A percentile compares a stretch with the other conserved stretches of the same genome.
phyloP scores from a whole-genome alignment of 495 filamentous ascomycete genomes.

The Talaromyces nanjingensis region DNA sequence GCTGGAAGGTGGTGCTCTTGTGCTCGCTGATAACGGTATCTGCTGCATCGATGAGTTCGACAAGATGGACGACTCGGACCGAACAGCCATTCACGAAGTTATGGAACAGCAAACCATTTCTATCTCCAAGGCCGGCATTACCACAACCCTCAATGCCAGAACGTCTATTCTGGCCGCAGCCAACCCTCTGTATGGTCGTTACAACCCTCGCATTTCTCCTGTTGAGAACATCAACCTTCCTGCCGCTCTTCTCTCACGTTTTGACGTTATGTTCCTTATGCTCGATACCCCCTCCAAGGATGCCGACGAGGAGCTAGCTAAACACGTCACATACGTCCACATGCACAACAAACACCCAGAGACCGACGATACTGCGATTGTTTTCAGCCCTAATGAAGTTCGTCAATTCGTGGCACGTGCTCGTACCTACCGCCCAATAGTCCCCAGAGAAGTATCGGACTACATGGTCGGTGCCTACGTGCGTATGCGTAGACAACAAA shows the following conservation, averaged over 20 bases:
- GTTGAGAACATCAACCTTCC: constrained; percentile 99
- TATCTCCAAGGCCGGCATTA: constrained; percentile 97
- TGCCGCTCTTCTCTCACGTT: constrained; percentile 89
- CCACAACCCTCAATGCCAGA: constrained; percentile 88
- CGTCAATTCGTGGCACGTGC: constrained; percentile 93
- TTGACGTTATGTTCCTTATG: constrained; percentile 94
- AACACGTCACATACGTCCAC: constrained; percentile 93
- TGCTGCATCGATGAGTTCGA: constrained; percentile 99
- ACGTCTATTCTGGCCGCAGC: constrained; percentile 97
- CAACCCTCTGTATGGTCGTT: constrained; percentile 94
- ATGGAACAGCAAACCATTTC: constrained; percentile 99
- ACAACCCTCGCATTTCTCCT: constrained; percentile 92
- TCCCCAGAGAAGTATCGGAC: constrained; percentile 77
- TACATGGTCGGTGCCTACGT: constrained; percentile 98
- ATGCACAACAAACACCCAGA: constrained; percentile 96
- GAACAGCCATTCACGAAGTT: constrained; percentile 98
- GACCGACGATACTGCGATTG: constrained; percentile 51
- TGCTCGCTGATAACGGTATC: constrained; percentile 94
- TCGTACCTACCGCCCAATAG: constrained; percentile 75
- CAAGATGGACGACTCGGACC: constrained; percentile 97
- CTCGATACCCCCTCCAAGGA: constrained; percentile 88
- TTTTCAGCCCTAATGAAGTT: constrained; percentile 86
- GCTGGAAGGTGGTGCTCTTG: constrained; percentile 90
- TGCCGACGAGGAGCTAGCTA: constrained; percentile 84
- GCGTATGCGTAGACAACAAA: constrained; percentile 78